Evolutionary conservation across 805 yeast genomes (phyloP), one percentile per base, ranked within the genome.

Genomic region (Hanseniaspora taiwanica): DNA sequence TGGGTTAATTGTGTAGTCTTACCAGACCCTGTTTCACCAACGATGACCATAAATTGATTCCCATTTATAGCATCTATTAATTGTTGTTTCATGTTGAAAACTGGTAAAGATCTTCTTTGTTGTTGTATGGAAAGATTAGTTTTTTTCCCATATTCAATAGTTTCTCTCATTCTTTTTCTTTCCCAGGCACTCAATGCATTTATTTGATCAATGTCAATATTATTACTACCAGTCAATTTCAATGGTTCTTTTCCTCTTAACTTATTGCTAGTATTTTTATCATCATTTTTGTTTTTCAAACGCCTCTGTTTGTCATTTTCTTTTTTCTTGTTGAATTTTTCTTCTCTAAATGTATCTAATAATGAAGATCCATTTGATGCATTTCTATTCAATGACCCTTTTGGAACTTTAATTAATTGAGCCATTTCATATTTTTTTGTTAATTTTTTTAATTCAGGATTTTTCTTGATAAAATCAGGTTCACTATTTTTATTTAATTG

Each of bases 1-100:
- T 86, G 96, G 0, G 96, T 91, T 6, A 86, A 60, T 57, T 86
- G 96, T 0, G 96, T 86, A 0, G 96, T 86, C 53, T 86, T 86
- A 50, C 96, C 96, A 0, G 95, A 85, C 20, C 96, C 93, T 0
- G 93, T 81, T 53, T 81, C 91, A 37, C 91, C 93, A 32, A 81
- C 85, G 27, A 81, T 77, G 19, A 81, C 76, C 16, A 81, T 52
- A 25, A 81, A 74, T 56, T 82, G 94, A 50, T 80, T 72, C 20
- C 70, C 64, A 21, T 58, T 55, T 1, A 87, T 68, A 0, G 80
- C 72, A 1, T 69, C 63, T 2, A 87, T 55, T n/a, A 86, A 64
- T 35, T 73, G 65, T 7, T 71, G 64, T 24, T 86, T 64, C 58
- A 72, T 78, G 38, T 67, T 59, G 52, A 61, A 86, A 0, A 85